Evolutionary conservation across 177 flowering plant species (phyloP).

Genomic region (Vitis hybrid): DNA sequence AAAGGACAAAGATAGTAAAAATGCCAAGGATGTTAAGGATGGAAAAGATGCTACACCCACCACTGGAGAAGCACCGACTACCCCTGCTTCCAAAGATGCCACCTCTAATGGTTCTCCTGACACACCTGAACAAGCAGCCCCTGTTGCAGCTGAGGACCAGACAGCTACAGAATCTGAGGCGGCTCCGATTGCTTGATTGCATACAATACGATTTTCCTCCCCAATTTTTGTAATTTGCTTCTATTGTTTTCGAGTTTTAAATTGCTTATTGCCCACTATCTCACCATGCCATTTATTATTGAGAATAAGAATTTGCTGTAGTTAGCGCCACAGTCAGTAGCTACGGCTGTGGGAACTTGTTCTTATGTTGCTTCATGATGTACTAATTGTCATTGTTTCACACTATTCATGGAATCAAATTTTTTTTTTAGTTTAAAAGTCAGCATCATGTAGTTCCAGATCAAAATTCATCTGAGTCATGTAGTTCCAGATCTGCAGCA

Average conservation of each 20-base stretch:
- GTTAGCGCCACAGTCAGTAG: not conserved
- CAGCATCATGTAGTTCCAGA: not conserved
- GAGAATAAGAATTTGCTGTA: conserved; percentile 25
- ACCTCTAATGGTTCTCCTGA: conserved; percentile 27
- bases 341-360: not conserved
- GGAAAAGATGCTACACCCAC: conserved; percentile 26
- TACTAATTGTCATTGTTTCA: conserved; percentile 9
- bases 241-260: not conserved
- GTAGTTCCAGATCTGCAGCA: too few relatives aligned
- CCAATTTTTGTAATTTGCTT: not conserved
- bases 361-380: conserved; percentile 11
- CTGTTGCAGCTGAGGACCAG: conserved; percentile 30
- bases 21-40: conserved; percentile 33
- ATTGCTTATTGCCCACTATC: conserved; percentile 11
- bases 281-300: conserved; percentile 17
- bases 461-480: too few relatives aligned
- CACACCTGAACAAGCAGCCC: conserved; percentile 28
- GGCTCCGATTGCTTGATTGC: conserved; percentile 30
- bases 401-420: conserved; percentile 1
- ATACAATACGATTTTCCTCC: not conserved
- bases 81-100: conserved; percentile 26
- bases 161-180: conserved; percentile 38
- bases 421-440: not conserved
- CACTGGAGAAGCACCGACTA: conserved; percentile 9
- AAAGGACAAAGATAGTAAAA: conserved; percentile 24